These are phyloP conservation scores for Silene coronaria DNA, from an alignment of 179 eudicot genomes.

Conservation along the genomic window DNA sequence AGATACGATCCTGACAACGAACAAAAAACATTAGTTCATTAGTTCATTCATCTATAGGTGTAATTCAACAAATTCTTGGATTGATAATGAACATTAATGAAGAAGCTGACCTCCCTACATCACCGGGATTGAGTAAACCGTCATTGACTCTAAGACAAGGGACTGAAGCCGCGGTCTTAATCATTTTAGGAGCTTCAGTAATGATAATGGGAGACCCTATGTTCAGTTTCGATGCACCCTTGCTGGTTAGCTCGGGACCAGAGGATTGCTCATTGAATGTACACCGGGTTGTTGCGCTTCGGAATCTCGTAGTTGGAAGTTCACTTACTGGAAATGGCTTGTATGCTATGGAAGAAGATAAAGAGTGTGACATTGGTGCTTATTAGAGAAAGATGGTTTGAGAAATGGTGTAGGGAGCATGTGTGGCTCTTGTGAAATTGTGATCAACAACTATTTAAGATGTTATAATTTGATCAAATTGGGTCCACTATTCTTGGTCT, in stretches of 20 bases:
- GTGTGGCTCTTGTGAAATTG: conserved; percentile 15
- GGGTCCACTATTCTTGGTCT: neutral
- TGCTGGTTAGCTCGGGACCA: neutral
- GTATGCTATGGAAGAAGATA: conserved; percentile 24
- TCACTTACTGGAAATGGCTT: conserved; percentile 18
- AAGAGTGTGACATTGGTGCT: conserved; percentile 28
- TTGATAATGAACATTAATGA: neutral
- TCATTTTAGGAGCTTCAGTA: conserved; percentile 62
- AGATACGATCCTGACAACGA: conserved; percentile 57
- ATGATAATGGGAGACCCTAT: conserved; percentile 74
- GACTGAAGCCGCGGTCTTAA: conserved; percentile 77
- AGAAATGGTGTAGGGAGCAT: neutral
- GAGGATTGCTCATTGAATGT: conserved; percentile 18
- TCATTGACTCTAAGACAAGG: conserved; percentile 68
- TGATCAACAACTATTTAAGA: neutral
- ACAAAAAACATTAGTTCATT: neutral
- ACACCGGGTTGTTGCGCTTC: conserved; percentile 15
- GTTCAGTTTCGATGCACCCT: conserved; percentile 25
- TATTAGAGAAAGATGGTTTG: neutral
- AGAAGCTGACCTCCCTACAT: conserved; percentile 64
- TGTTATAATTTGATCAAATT: neutral
- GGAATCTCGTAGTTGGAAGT: neutral
- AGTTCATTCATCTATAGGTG: neutral
- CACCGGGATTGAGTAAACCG: conserved; percentile 73
- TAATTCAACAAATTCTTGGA: no score